These are phyloP conservation scores for Sporisorium iseilematis-ciliati DNA, from an alignment of 1,284 basidiomycete genomes.

Conservation along the genomic window DNA sequence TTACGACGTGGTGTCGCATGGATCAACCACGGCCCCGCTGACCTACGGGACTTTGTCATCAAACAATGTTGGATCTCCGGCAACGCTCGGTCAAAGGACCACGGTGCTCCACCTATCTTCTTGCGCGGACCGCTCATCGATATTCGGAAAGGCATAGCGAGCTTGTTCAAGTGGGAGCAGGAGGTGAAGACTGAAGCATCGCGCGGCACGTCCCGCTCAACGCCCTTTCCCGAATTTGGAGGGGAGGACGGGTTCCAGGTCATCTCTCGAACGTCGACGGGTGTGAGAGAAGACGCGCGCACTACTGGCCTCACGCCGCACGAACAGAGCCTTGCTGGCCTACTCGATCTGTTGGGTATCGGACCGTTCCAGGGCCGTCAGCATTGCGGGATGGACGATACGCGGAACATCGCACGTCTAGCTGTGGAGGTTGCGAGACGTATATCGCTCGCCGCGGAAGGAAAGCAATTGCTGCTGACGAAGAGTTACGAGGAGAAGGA, in stretches of 20 bases:
- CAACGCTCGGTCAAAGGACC: conserved; percentile 1
- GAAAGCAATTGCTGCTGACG: conserved; percentile 26
- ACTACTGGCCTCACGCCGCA: conserved; percentile 30
- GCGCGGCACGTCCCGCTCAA: conserved; percentile 6
- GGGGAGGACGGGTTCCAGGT: conserved; percentile 52
- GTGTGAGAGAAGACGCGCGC: conserved; percentile 16
- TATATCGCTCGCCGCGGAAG: conserved; percentile 20
- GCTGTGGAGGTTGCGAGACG: conserved; percentile 52
- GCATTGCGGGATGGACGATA: conserved; percentile 72
- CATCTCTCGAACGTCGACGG: conserved; percentile 14
- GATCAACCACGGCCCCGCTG: conserved; percentile 74
- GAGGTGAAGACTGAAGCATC: conserved; percentile 25
- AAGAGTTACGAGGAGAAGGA: conserved; percentile 35
- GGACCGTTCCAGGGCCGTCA: conserved; percentile 70
- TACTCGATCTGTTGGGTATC: conserved; percentile 50
- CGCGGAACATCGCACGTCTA: conserved; percentile 71
- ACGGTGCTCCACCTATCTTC: conserved; percentile 52
- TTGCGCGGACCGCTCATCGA: conserved; percentile 62
- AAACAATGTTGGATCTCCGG: conserved; percentile 83
- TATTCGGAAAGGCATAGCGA: conserved; percentile 66
- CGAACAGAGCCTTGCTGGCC: conserved; percentile 52
- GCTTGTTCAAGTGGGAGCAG: conserved; percentile 47
- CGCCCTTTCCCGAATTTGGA: conserved; percentile 28
- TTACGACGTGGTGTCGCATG: conserved; percentile 67
- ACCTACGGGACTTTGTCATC: conserved; percentile 80